Base-by-base conservation (phyloP, 495 filamentous ascomycete genomes). In the Lineolata rhizophorae region DNA sequence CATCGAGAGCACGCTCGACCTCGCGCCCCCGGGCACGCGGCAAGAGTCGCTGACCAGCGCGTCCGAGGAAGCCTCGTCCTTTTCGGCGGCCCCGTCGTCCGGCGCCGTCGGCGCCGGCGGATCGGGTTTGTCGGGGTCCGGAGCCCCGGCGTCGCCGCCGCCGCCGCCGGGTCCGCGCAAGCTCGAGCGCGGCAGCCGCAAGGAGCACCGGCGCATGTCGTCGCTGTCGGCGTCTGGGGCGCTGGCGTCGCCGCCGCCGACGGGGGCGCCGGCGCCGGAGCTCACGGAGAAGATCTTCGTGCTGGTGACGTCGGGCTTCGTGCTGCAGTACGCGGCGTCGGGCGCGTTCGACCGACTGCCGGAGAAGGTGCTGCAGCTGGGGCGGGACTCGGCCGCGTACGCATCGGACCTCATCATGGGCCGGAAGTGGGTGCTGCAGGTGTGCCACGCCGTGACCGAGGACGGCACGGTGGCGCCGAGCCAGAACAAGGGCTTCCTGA, bases 361-460 rank as follows among this genome's bases (percentile, higher is more conserved):
- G 0, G 87, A 97, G 53, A 84, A 77, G 53, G 65, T 87, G 42
- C 55, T 95, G 42, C 72, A 76, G 21, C 57, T 97, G 17, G 76
- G 76, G 1, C 75, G 74, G 36, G 67, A 80, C 12, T 92, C 87
- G 4, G 82, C 82, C 9, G 87, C 87, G 13, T 97, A 91, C 56
- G 87, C 77, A 0, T 92, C 73, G 41, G 87, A 97, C 52, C 67
- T 76, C 2, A 87, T 97, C 38, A 82, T 84, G 0, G 87, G 87
- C 16, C 75, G 73, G 38, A 87, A 85, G 41, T 93, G 74, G 69
- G 87, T 97, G 2, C 45, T 97, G 31, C 87, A 94, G 43, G 65
- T 95, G 10, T 80, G 76, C n/a, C 74, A 84, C 30, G 61, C 64
- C 13, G 64, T 63, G 3, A 67, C 73, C 13, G 60, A 69, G 6